Evolutionary conservation across 805 yeast genomes (phyloP), one percentile per base, ranked within the genome.

Genomic region (Hanseniaspora singularis): DNA sequence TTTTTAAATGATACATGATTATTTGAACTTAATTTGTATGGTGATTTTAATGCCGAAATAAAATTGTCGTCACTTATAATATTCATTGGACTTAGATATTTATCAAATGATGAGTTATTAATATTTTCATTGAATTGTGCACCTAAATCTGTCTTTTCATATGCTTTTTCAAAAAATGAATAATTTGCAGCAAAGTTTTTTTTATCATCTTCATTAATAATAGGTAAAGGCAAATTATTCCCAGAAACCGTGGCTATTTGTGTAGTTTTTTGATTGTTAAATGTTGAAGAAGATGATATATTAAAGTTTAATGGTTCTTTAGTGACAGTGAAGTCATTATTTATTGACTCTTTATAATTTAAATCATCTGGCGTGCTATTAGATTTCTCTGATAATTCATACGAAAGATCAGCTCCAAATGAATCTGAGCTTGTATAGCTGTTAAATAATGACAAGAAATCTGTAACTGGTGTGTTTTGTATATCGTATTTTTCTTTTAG

Each of bases 61-160:
- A 23, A 40, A 18, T 43, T 38, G 16, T 30, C 40, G 24, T 44
- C 48, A 5, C 41, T 37, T 3, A 44, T 31, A 3, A 44, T 37
- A 26, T 44, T 33, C 18, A 43, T 14, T 15, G 47, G 47, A 24
- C 47, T 43, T 24, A 43, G 20, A 4, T 43, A 11, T n/a, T 23
- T 36, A 19, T 43, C 47, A 30, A 43, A 43, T 11, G 47, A 40
- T 2, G 47, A 39, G n/a, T 43, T 43, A 19, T 43, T 43, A 12
- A 43, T 12, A 1, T 19, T 37, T 7, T 43, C 47, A 22, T 36
- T 32, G 11, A 15, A n/a, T n/a, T n/a, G n/a, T n/a, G n/a, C n/a
- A n/a, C n/a, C n/a, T n/a, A n/a, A n/a, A n/a, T n/a, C n/a, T n/a
- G n/a, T n/a, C n/a, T n/a, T n/a, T n/a, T n/a, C n/a, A n/a, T n/a